Evolutionary conservation across 2,329 filamentous ascomycete species (phyloP).

Genomic region (Sarocladium strictum): DNA sequence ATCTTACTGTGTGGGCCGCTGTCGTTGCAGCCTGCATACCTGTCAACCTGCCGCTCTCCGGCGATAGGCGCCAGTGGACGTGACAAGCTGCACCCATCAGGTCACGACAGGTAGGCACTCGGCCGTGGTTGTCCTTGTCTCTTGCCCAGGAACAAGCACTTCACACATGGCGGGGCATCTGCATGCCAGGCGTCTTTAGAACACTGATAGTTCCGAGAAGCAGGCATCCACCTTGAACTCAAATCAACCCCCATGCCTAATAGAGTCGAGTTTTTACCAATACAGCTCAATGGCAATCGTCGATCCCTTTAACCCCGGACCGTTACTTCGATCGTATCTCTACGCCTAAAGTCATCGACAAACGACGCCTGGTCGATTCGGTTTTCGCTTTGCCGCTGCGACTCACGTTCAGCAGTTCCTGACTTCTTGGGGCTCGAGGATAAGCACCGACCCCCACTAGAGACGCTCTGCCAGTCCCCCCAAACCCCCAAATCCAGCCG

Average conservation of each 20-base stretch:
- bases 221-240: slow-evolving; percentile 7
- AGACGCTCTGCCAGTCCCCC: background rate
- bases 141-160: background rate
- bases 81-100: background rate
- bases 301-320: slow-evolving; percentile 1
- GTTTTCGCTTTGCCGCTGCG: background rate
- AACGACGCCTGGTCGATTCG: too few species aligned
- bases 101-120: too few species aligned
- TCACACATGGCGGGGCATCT: background rate
- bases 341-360: too few species aligned
- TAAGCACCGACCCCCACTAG: background rate
- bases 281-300: background rate
- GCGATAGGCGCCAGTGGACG: background rate
- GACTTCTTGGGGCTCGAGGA: too few species aligned
- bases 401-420: background rate
- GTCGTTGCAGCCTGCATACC: background rate
- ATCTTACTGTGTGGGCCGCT: background rate
- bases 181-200: background rate
- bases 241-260: background rate
- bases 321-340: background rate
- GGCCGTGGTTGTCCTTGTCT: background rate
- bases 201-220: slow-evolving; percentile 2
- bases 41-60: background rate
- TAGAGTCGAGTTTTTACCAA: background rate
- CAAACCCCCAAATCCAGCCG: background rate